Evolutionary conservation across 2,329 filamentous ascomycete genomes (phyloP), one percentile per base, ranked within the genome.

Genomic region (Fusarium ambrosium): DNA sequence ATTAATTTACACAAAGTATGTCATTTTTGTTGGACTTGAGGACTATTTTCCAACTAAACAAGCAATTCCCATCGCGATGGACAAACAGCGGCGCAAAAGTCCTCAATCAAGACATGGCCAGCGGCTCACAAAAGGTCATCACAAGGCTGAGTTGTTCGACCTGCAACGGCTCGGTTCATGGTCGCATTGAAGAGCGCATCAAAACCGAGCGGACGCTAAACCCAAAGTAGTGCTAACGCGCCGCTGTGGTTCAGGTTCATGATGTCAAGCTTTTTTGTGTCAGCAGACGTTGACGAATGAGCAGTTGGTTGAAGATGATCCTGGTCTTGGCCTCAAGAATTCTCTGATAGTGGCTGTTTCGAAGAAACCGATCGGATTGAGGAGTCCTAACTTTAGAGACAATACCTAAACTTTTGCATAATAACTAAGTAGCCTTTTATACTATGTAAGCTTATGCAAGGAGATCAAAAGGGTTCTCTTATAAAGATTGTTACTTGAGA

Each of bases 221-320:
- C 71, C 22, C 9, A 5, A 72, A 74, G 39, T 36, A 74, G 41
- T 63, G 11, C 27, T 6, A 29, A 74, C 41, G 18, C 45, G 39
- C 64, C 71, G 71, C 71, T 69, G 14, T 48, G 45, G 29, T 24
- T 16, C 55, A 24, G 24, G 32, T 16, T 58, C 55, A 58, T 58
- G 55, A 58, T 58, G 55, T 37, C 55, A 58, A 58, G 56, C 48
- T 53, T 53, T 53, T 53, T n/a, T 53, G 18, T 53, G 48, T 53
- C 16, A 32, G 48, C 27, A 20, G 10, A n/a, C 27, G 10, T 53
- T 4, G 6, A 32, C 27, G 27, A 53, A 53, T 53, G 24, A 53
- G 18, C 4, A 29, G 48, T 27, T 3, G 18, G 18, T 53, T 32
- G 11, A 20, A 14, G 18, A 6, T 32, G 27, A 20, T 11, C 18